Conservation (phyloP, 202 grass and related monocot genomes). For the Panicum virgatum region DNA sequence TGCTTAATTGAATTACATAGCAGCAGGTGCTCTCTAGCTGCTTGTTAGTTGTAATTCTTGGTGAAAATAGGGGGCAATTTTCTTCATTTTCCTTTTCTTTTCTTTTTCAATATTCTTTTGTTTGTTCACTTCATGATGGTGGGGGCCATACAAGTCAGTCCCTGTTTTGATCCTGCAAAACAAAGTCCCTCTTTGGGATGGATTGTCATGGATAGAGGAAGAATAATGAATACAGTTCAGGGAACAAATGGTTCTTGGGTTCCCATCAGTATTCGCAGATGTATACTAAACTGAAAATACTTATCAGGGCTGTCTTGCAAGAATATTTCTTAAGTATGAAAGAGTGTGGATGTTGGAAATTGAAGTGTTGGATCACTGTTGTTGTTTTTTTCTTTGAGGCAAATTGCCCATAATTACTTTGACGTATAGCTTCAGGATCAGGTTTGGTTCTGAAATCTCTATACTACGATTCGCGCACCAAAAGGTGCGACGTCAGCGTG, state of each 20-base stretch:
- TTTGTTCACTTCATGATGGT: slow-evolving; percentile 24
- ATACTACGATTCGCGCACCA: too few species aligned
- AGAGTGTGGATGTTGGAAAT: background rate
- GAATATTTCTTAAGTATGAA: background rate
- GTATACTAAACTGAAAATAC: background rate
- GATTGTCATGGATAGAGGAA: slow-evolving; percentile 9
- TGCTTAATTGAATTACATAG: background rate
- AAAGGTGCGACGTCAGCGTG: too few species aligned
- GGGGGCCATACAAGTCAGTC: background rate
- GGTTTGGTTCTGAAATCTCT: background rate
- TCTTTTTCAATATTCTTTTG: slow-evolving; percentile 11
- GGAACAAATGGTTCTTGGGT: slow-evolving; percentile 29
- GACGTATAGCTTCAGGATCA: background rate
- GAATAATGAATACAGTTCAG: slow-evolving; percentile 11
- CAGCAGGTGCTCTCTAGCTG: background rate
- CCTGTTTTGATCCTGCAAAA: background rate
- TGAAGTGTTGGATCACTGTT: background rate
- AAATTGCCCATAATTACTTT: background rate
- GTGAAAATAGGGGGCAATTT: background rate
- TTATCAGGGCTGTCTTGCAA: background rate
- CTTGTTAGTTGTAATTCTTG: background rate
- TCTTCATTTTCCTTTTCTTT: background rate
- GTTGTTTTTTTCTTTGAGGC: background rate
- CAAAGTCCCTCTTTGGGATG: slow-evolving; percentile 22
- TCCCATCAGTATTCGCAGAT: background rate